Percentiles rank a stretch among this genome's conserved stretches.
Conservation (phyloP, 2,329 filamentous ascomycete species). For the Colletotrichum simmondsii region DNA sequence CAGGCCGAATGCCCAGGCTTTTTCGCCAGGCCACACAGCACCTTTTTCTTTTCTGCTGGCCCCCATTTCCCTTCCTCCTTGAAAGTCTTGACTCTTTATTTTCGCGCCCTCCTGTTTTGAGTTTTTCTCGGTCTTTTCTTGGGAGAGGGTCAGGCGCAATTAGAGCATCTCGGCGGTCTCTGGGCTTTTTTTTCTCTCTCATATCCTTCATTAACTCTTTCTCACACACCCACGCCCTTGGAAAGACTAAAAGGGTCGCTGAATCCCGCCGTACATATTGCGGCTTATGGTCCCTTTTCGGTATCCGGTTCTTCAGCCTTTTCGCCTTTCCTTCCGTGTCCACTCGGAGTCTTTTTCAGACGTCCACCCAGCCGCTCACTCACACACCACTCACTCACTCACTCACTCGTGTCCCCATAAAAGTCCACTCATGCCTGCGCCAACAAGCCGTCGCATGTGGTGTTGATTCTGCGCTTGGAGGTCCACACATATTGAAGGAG, state of each 20-base stretch:
- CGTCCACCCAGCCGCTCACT: not conserved
- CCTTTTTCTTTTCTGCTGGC: not conserved
- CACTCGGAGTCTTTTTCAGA: not conserved
- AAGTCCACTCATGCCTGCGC: not conserved
- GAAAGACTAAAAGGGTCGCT: not conserved
- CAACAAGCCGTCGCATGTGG: not conserved
- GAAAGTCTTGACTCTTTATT: not conserved
- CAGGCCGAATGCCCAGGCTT: not conserved
- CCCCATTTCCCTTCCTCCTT: no score
- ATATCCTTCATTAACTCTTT: not conserved
- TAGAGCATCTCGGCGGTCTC: not conserved
- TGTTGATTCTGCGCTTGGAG: not conserved
- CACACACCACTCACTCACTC: not conserved
- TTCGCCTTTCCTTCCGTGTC: not conserved
- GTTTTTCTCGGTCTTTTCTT: slow-evolving; percentile 21
- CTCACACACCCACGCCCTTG: not conserved
- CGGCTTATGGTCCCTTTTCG: not conserved
- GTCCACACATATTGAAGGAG: not conserved
- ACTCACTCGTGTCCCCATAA: not conserved
- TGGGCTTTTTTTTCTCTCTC: not conserved
- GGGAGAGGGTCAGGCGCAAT: not conserved
- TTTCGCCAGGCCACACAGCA: not conserved
- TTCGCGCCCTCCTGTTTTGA: not conserved
- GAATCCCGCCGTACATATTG: not conserved
- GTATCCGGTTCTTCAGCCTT: not conserved